Evolutionary conservation across 2,329 filamentous ascomycete genomes (phyloP).

Genomic region (Aureobasidium sp.): DNA sequence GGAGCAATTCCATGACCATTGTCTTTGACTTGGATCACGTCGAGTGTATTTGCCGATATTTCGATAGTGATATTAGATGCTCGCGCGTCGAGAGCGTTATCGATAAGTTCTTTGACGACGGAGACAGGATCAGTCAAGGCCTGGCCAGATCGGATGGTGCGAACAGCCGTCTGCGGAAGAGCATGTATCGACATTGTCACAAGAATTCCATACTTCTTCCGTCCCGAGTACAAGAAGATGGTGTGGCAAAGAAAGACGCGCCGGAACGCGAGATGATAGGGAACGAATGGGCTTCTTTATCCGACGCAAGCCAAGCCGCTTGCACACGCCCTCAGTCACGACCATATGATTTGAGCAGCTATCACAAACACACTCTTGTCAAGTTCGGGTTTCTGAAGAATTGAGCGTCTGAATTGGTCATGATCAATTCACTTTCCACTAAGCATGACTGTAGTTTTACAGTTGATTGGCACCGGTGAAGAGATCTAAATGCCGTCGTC

Average conservation of each 20-base stretch:
- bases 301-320: neutral
- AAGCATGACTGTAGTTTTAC: neutral
- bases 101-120: conserved; percentile 68
- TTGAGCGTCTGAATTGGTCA: neutral
- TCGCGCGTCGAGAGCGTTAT: conserved; percentile 67
- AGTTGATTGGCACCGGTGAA: neutral
- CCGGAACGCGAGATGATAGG: neutral
- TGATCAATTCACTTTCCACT: neutral
- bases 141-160: conserved; percentile 55
- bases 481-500: neutral
- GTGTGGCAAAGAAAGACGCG: conserved; percentile 3
- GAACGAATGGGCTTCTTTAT: neutral
- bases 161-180: conserved; percentile 38
- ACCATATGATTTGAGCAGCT: neutral
- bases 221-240: neutral
- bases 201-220: neutral
- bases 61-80: conserved; percentile 60
- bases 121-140: conserved; percentile 53
- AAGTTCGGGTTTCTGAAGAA: neutral
- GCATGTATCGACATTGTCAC: conserved; percentile 34
- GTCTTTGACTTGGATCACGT: conserved; percentile 63
- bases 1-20: conserved; percentile 65
- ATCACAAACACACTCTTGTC: neutral
- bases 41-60: conserved; percentile 59
- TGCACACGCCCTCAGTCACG: neutral